Evolutionary conservation across 345 rosid species (phyloP).

Genomic region (Aegle marmelos): DNA sequence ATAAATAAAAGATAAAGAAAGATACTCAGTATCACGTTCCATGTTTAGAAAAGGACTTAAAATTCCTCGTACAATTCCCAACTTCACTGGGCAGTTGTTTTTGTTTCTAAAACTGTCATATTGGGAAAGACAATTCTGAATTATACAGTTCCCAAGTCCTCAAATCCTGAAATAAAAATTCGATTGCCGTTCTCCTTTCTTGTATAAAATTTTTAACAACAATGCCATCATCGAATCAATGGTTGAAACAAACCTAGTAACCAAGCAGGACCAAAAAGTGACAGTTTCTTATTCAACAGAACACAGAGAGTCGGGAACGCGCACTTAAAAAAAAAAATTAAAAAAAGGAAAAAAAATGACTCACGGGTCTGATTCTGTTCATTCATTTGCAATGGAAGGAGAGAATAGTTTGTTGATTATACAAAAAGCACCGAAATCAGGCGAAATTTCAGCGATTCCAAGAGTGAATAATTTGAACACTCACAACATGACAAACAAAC

Average conservation of each 20-base stretch:
- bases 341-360: neutral
- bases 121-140: too few species aligned
- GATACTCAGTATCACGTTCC: too few species aligned
- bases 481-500: slow-evolving; percentile 3
- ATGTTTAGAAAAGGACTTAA: too few species aligned
- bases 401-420: neutral
- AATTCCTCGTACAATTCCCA: too few species aligned
- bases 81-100: too few species aligned
- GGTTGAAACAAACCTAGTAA: too few species aligned
- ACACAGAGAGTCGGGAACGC: neutral
- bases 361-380: slow-evolving; percentile 49
- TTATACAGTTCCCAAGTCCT: neutral
- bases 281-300: neutral
- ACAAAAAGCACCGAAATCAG: neutral
- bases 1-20: too few species aligned
- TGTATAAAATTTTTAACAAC: neutral
- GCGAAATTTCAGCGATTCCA: neutral
- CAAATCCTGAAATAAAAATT: neutral
- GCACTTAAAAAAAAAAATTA: neutral
- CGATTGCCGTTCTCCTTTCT: neutral
- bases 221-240: neutral
- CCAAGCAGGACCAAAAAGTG: neutral
- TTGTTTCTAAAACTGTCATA: too few species aligned
- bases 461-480: neutral
- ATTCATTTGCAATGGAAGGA: slow-evolving; percentile 24